Conservation (phyloP, 805 yeast species). For the Zygotorulaspora danielsina region DNA sequence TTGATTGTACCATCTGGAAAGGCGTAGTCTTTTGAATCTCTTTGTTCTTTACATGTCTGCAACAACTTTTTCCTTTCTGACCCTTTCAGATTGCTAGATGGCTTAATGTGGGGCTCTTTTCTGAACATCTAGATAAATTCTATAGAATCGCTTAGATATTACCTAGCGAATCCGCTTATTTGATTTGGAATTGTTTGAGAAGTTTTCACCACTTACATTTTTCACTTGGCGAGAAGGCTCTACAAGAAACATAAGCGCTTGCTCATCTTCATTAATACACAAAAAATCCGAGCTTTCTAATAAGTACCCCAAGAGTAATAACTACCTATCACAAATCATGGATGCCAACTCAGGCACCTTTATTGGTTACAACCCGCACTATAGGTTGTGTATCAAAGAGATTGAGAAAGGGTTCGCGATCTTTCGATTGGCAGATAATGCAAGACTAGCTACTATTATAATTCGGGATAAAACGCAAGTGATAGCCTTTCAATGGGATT, state of each 20-base stretch:
- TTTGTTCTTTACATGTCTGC: conserved; percentile 39
- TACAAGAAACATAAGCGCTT: no score
- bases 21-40: conserved; percentile 41
- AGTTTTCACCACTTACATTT: no score
- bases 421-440: conserved; percentile 17
- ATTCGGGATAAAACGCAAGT: conserved; percentile 22
- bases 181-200: no score
- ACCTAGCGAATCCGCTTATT: background rate
- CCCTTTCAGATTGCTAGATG: conserved; percentile 72
- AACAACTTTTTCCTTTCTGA: conserved; percentile 60
- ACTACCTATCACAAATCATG: no score
- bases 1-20: conserved; percentile 42
- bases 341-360: no score
- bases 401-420: conserved; percentile 17
- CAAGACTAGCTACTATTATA: conserved; percentile 19
- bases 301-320: no score
- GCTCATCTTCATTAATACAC: no score
- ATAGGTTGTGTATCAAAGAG: conserved; percentile 16
- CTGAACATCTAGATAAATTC: conserved; percentile 29
- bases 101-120: conserved; percentile 51
- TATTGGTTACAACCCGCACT: conserved; percentile 18
- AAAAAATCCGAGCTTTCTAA: no score
- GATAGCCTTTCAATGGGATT: conserved; percentile 26
- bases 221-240: no score
- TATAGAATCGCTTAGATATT: background rate